phyloP scores from a whole-genome alignment of 257 asterid genomes.

The Solanum chiquidenum region DNA sequence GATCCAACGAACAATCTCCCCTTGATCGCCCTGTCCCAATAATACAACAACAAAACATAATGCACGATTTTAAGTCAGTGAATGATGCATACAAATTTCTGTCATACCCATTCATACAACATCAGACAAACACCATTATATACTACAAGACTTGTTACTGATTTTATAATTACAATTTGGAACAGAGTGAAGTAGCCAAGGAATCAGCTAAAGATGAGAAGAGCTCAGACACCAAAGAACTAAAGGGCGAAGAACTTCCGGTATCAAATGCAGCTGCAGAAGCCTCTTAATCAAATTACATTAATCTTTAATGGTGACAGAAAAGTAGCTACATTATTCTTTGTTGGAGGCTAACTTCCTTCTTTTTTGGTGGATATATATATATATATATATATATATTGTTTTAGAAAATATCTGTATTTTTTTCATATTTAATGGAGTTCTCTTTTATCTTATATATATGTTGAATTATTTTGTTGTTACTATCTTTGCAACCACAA shows the following conservation, averaged over 20 bases:
- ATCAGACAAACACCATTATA: too few relatives aligned
- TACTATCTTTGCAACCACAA: not conserved
- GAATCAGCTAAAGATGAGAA: conserved; percentile 12
- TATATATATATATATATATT: too few relatives aligned
- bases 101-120: too few relatives aligned
- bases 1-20: not conserved
- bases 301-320: not conserved
- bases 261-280: not conserved
- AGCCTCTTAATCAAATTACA: not conserved
- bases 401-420: not conserved
- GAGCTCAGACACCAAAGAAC: conserved; percentile 8
- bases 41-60: too few relatives aligned
- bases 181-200: not conserved
- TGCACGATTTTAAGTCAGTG: too few relatives aligned
- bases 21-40: too few relatives aligned
- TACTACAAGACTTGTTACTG: not conserved
- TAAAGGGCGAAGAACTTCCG: not conserved
- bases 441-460: not conserved
- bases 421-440: not conserved
- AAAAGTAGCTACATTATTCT: not conserved
- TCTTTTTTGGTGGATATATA: not conserved
- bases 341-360: not conserved
- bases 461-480: not conserved
- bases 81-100: too few relatives aligned
- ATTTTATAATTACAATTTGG: not conserved